Base-by-base conservation (phyloP, 2,329 filamentous ascomycete genomes). In the Verticillium albo-atrum region DNA sequence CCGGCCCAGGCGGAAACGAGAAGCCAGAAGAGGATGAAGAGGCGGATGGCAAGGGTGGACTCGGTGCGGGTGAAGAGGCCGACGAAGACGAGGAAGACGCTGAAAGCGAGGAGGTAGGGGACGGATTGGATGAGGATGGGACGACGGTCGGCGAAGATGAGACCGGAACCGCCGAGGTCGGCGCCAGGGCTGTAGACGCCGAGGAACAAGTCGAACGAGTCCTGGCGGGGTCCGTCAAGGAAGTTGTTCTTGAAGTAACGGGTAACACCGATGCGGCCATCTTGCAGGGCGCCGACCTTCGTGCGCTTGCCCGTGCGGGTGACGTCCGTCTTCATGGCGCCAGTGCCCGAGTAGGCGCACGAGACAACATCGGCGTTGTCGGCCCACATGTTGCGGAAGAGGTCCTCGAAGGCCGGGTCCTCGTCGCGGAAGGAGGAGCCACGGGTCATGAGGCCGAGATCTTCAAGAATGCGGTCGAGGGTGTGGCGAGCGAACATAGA, bases 331-430 rank as follows among this genome's bases (percentile, higher is more conserved):
- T 99, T 99, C 78, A 99, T 86, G 56, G 95, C 95, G 3, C 95
- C 96, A 0, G 96, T 99, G 58, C 95, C 95, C 1, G 95, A 95
- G 75, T 99, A 99, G 0, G 92, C 89, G 66, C 86, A 89, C 20
- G 93, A 96, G 34, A 99, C 93, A 26, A 96, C 89, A 72, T 99
- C 95, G 59, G 96, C 95, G 69, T 99, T 99, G 76, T 99, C 95
- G 30, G 95, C 95, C 95, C 95, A 99, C 17, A 98, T 82, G 74
- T 98, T 98, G 66, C 95, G 91, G 85, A 98, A 99, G 60, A 98
- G 79, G 67, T 89, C 82, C 74, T 97, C 93, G 71, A 99, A 99
- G 1, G 82, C 85, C 14, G 83, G 78, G 69, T 97, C 92, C 67
- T 92, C 90, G 60, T 82, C 79, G 50, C 88, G 87, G 66, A 95